Percentiles rank a stretch among this genome's conserved stretches.
Conservation (phyloP, 2,329 filamentous ascomycete species). For the Aureobasidium sp. region DNA sequence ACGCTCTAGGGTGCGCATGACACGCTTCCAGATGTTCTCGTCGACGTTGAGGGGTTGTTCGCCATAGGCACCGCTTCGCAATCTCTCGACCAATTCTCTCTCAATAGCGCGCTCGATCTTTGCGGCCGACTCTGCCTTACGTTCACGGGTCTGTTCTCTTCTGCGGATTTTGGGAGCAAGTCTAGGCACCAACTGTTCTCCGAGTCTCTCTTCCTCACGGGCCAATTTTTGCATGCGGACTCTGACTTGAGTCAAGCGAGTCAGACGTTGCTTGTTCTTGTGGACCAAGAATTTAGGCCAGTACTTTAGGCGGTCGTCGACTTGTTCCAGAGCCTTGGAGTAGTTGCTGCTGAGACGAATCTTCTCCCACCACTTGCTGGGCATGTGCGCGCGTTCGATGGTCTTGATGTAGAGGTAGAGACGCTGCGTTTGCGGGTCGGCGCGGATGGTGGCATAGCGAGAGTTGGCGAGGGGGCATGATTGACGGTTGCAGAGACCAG, state of each 20-base stretch:
- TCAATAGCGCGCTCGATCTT: conserved; percentile 96
- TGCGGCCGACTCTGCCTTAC: conserved; percentile 52
- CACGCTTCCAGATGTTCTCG: conserved; percentile 94
- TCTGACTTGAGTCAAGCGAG: conserved; percentile 82
- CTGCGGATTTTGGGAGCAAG: conserved; percentile 78
- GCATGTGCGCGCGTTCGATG: conserved; percentile 79
- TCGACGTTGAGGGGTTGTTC: conserved; percentile 93
- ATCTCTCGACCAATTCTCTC: conserved; percentile 82
- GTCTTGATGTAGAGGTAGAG: conserved; percentile 98
- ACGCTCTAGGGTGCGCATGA: conserved; percentile 81
- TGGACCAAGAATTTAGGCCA: conserved; percentile 90
- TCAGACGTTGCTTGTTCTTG: conserved; percentile 95
- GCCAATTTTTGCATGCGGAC: conserved; percentile 71
- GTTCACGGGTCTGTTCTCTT: conserved; percentile 42
- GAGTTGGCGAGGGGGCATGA: conserved; percentile 87
- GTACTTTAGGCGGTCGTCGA: conserved; percentile 81
- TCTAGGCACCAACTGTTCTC: conserved; percentile 81
- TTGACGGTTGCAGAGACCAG: conserved; percentile 71
- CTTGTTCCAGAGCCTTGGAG: conserved; percentile 75
- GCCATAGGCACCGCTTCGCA: conserved; percentile 89
- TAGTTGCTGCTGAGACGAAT: conserved; percentile 90
- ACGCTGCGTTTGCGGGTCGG: conserved; percentile 69
- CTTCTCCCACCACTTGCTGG: conserved; percentile 88
- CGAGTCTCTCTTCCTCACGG: conserved; percentile 81
- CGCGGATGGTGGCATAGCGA: conserved; percentile 84